Evolutionary conservation across 495 filamentous ascomycete species (phyloP).

Genomic region (Monascus purpureus): DNA sequence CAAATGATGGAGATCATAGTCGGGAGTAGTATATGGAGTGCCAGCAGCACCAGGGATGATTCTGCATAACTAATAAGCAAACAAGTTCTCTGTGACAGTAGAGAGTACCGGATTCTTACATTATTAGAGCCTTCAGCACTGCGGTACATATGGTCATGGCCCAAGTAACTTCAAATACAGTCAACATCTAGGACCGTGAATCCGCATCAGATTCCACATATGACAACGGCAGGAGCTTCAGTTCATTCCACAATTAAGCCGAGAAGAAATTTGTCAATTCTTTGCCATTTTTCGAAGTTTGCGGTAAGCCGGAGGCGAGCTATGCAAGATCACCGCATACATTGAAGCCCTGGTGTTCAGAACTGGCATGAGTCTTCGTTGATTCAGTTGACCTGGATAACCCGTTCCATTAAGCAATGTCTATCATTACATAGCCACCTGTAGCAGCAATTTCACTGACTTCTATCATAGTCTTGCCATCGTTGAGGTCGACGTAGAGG

Average conservation of each 20-base stretch:
- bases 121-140: conserved; percentile 60
- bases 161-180: conserved; percentile 29
- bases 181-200: conserved; percentile 4
- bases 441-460: conserved; percentile 53
- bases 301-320: conserved; percentile 33
- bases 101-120: conserved; percentile 11
- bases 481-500: conserved; percentile 20
- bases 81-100: background rate
- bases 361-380: too few species aligned
- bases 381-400: conserved; percentile 31
- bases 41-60: conserved; percentile 47
- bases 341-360: background rate
- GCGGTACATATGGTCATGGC: conserved; percentile 43
- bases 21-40: conserved; percentile 63
- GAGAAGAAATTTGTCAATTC: conserved; percentile 47
- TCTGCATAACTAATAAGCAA: conserved; percentile 20
- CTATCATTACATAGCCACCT: conserved; percentile 82
- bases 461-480: conserved; percentile 33
- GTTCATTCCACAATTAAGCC: conserved; percentile 49
- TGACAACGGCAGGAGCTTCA: conserved; percentile 53
- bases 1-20: conserved; percentile 34
- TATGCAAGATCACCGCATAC: conserved; percentile 3
- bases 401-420: conserved; percentile 41
- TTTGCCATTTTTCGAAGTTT: conserved; percentile 36
- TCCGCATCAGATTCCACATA: conserved; percentile 21